Conservation (phyloP, 345 rosid species). For the Eucalyptus brandiana region DNA sequence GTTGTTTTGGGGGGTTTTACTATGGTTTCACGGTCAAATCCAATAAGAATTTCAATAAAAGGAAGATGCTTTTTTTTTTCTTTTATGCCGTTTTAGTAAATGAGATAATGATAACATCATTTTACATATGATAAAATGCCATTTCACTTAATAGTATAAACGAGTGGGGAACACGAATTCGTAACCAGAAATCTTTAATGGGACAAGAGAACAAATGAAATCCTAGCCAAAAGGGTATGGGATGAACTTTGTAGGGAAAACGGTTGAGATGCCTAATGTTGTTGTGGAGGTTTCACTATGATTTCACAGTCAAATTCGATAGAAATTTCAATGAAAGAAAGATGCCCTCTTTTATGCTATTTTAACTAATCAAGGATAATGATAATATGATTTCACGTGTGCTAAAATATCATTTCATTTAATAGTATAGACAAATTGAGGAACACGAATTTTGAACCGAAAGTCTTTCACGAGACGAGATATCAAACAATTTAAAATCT, state of each 20-base stretch:
- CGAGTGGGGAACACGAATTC: accelerated
- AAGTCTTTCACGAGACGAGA: accelerated
- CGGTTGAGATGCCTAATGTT: background rate
- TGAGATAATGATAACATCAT: no score
- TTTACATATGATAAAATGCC: accelerated
- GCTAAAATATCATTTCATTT: background rate
- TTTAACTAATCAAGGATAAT: background rate
- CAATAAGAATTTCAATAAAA: background rate
- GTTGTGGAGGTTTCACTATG: background rate
- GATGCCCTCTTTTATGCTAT: background rate
- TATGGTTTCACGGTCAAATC: background rate
- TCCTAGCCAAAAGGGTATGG: background rate
- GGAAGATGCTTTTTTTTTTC: background rate
- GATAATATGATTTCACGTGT: background rate
- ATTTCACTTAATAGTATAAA: background rate
- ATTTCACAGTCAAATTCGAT: background rate
- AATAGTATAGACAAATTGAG: accelerated
- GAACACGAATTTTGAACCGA: accelerated
- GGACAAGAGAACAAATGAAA: background rate
- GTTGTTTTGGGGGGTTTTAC: background rate
- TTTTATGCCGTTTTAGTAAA: accelerated
- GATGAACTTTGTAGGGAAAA: no score
- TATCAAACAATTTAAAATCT: background rate
- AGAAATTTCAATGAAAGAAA: background rate
- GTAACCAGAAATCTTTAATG: accelerated